phyloP scores from a whole-genome alignment of 805 yeast species.

The Peterozyma toletana region DNA sequence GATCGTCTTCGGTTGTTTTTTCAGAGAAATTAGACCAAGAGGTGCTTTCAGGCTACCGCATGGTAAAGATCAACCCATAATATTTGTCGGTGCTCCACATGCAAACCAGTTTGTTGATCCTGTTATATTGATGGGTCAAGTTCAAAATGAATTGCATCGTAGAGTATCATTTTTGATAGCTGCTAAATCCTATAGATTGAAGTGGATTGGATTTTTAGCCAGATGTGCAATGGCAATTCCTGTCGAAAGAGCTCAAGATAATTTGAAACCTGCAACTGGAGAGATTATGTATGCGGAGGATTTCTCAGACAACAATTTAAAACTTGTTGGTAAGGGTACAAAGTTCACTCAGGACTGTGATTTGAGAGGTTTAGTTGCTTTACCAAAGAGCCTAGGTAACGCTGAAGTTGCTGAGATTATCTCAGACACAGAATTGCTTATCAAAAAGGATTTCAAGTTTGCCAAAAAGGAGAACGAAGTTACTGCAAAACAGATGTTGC shows the following conservation, averaged over 20 bases:
- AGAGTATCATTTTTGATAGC: slow-evolving; percentile 49
- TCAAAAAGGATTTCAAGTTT: slow-evolving; percentile 61
- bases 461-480: slow-evolving; percentile 32
- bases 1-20: slow-evolving; percentile 49
- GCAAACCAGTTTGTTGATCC: slow-evolving; percentile 81
- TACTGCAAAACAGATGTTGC: slow-evolving; percentile 29
- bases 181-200: slow-evolving; percentile 37
- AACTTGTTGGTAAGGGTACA: slow-evolving; percentile 60
- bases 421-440: slow-evolving; percentile 61
- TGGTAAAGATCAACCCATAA: slow-evolving; percentile 47
- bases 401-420: slow-evolving; percentile 61
- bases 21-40: slow-evolving; percentile 66
- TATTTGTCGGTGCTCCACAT: slow-evolving; percentile 77
- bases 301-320: slow-evolving; percentile 35
- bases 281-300: slow-evolving; percentile 40
- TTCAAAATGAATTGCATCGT: slow-evolving; percentile 39
- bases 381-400: slow-evolving; percentile 69
- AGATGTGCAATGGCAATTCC: slow-evolving; percentile 79
- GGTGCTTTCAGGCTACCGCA: slow-evolving; percentile 61
- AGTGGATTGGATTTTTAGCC: slow-evolving; percentile 69
- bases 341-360: slow-evolving; percentile 25
- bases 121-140: slow-evolving; percentile 75
- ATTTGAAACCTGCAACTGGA: slow-evolving; percentile 62
- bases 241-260: slow-evolving; percentile 89
- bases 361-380: background rate